Percentiles rank a stretch among this genome's conserved stretches.
These are phyloP conservation scores for Beauveria sp. DNA, from an alignment of 2,329 filamentous ascomycete species.

Conservation along the genomic window DNA sequence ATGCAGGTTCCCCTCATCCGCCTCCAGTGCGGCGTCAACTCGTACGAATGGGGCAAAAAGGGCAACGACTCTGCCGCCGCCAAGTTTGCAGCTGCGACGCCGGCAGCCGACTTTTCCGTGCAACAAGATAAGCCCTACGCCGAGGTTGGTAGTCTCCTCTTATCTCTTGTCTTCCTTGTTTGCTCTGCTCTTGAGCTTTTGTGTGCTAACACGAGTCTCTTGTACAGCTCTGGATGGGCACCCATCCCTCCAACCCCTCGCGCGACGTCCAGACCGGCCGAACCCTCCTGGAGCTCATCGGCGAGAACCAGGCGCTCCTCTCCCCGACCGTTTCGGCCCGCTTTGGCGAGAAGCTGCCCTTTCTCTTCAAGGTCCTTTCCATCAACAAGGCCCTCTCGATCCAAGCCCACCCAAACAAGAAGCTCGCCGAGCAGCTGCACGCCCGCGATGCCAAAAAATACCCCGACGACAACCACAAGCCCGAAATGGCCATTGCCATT, in stretches of 20 bases:
- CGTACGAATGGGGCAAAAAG: slow-evolving; percentile 98
- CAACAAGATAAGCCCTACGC: slow-evolving; percentile 88
- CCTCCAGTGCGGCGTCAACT: slow-evolving; percentile 88
- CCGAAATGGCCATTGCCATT: slow-evolving; percentile 97
- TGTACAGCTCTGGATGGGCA: slow-evolving; percentile 95
- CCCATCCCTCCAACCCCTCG: slow-evolving; percentile 90
- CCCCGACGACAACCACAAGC: slow-evolving; percentile 98
- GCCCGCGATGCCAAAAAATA: slow-evolving; percentile 86
- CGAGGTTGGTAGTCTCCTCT: slow-evolving; percentile 52
- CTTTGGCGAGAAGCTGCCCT: slow-evolving; percentile 80
- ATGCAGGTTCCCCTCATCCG: slow-evolving; percentile 78
- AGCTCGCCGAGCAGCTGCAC: slow-evolving; percentile 79
- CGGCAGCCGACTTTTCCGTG: slow-evolving; percentile 65
- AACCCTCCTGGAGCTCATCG: slow-evolving; percentile 76
- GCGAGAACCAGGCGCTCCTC: slow-evolving; percentile 79
- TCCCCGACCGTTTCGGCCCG: slow-evolving; percentile 63
- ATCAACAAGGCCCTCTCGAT: slow-evolving; percentile 95
- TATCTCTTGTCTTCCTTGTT: too few relatives aligned
- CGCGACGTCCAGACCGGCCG: slow-evolving; percentile 80
- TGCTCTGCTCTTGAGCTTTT: neutral
- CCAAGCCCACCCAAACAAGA: slow-evolving; percentile 94
- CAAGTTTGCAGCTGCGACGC: slow-evolving; percentile 79
- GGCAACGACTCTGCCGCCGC: slow-evolving; percentile 83
- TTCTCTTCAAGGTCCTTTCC: slow-evolving; percentile 95
- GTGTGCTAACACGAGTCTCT: neutral